These are phyloP conservation scores for Rhododendron simsii DNA, from an alignment of 148 eudicot genomes.

Conservation along the genomic window DNA sequence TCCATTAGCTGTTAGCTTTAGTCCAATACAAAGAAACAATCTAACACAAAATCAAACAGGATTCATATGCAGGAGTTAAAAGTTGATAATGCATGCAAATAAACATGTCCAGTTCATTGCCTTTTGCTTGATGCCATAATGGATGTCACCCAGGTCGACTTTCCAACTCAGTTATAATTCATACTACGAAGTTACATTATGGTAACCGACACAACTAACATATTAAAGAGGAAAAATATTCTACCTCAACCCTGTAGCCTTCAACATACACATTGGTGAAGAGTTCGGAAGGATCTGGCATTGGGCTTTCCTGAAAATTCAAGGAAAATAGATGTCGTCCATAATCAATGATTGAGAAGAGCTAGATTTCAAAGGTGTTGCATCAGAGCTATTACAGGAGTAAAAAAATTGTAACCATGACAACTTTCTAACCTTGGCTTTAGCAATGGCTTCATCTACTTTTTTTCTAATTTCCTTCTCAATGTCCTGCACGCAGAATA, in stretches of 20 bases:
- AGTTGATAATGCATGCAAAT: neutral
- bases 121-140: neutral
- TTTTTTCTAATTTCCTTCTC: constrained; percentile 54
- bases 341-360: neutral
- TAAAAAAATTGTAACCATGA: neutral
- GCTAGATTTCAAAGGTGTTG: neutral
- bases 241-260: constrained; percentile 84
- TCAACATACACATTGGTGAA: constrained; percentile 81
- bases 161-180: neutral
- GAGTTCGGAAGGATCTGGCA: constrained; percentile 80
- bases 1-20: neutral
- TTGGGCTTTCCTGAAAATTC: constrained; percentile 76
- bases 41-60: neutral
- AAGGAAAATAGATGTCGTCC: constrained; percentile 8
- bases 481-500: constrained; percentile 31
- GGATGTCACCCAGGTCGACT: neutral
- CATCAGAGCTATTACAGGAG: neutral
- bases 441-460: constrained; percentile 54
- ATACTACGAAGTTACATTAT: neutral
- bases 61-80: neutral
- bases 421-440: constrained; percentile 45
- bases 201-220: neutral
- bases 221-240: neutral
- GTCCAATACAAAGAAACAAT: neutral
- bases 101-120: neutral